phyloP scores from a whole-genome alignment of 2,329 filamentous ascomycete genomes.

The Chalaropsis thielavioides region DNA sequence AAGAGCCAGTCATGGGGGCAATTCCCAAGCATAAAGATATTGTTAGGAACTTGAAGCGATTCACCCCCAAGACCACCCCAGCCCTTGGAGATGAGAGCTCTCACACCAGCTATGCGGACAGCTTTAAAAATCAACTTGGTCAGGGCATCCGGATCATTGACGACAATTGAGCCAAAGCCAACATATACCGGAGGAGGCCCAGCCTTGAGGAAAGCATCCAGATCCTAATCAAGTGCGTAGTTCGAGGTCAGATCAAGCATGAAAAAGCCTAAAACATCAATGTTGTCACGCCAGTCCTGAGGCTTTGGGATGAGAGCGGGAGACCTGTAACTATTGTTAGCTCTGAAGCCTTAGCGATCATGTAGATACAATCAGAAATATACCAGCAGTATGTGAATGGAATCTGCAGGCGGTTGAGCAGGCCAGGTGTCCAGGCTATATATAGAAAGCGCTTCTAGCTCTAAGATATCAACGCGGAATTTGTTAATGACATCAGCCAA shows the following conservation, averaged over 20 bases:
- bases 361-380: background rate
- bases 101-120: constrained; percentile 48
- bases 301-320: constrained; percentile 67
- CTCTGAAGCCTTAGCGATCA: too few relatives aligned
- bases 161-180: constrained; percentile 70
- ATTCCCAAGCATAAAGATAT: constrained; percentile 72
- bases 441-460: constrained; percentile 61
- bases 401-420: constrained; percentile 59
- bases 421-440: constrained; percentile 66
- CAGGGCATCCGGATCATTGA: constrained; percentile 58
- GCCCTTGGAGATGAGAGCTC: constrained; percentile 71
- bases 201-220: constrained; percentile 50
- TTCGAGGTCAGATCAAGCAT: constrained; percentile 54
- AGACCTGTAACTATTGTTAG: constrained; percentile 30
- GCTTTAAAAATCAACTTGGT: constrained; percentile 61
- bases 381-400: constrained; percentile 85
- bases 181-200: constrained; percentile 67
- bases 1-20: constrained; percentile 85
- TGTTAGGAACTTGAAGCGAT: constrained; percentile 52
- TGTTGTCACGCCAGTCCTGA: constrained; percentile 56
- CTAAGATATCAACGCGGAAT: constrained; percentile 61
- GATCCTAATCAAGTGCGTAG: constrained; percentile 50
- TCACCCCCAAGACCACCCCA: constrained; percentile 76
- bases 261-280: constrained; percentile 62
- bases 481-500: constrained; percentile 82